phyloP scores from a whole-genome alignment of 2,329 filamentous ascomycete species.

The Pseudogymnoascus sp. region DNA sequence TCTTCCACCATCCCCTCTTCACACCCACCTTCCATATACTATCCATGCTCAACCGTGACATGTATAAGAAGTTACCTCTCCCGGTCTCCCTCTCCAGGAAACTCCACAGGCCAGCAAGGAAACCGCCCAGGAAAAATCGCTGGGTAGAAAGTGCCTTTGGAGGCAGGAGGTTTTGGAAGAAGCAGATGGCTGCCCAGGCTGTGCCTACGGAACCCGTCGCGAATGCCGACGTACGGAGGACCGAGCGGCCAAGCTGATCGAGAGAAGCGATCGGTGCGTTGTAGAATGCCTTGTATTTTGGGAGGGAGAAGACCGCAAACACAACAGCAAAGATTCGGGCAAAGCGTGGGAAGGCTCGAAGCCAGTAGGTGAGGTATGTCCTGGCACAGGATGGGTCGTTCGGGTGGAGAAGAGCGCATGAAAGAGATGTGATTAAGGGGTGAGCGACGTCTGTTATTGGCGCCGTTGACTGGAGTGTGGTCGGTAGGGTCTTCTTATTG shows the following conservation, averaged over 20 bases:
- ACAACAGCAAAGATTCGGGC: slow-evolving; percentile 70
- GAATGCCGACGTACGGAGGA: slow-evolving; percentile 69
- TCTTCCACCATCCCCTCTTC: slow-evolving; percentile 82
- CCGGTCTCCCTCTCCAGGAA: slow-evolving; percentile 61
- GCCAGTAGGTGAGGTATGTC: slow-evolving; percentile 81
- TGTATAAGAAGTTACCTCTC: slow-evolving; percentile 68
- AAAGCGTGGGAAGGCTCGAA: slow-evolving; percentile 71
- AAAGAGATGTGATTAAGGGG: slow-evolving; percentile 74
- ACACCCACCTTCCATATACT: slow-evolving; percentile 88
- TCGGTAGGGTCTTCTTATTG: slow-evolving; percentile 55
- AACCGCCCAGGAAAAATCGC: slow-evolving; percentile 83
- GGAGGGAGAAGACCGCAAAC: slow-evolving; percentile 58
- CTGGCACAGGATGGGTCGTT: slow-evolving; percentile 79
- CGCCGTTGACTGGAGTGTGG: slow-evolving; percentile 57
- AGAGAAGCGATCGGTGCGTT: slow-evolving; percentile 59
- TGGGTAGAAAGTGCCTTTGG: slow-evolving; percentile 67
- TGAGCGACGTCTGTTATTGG: slow-evolving; percentile 79
- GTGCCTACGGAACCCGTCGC: slow-evolving; percentile 77
- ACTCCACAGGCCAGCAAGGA: slow-evolving; percentile 77
- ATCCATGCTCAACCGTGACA: slow-evolving; percentile 68
- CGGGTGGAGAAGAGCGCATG: slow-evolving; percentile 84
- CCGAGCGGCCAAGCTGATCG: slow-evolving; percentile 56
- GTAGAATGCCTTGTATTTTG: slow-evolving; percentile 60
- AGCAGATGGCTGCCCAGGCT: slow-evolving; percentile 80
- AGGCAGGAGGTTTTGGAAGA: slow-evolving; percentile 76